phyloP scores from a whole-genome alignment of 352 stramenopile genomes.

The Phytophthora quininea region DNA sequence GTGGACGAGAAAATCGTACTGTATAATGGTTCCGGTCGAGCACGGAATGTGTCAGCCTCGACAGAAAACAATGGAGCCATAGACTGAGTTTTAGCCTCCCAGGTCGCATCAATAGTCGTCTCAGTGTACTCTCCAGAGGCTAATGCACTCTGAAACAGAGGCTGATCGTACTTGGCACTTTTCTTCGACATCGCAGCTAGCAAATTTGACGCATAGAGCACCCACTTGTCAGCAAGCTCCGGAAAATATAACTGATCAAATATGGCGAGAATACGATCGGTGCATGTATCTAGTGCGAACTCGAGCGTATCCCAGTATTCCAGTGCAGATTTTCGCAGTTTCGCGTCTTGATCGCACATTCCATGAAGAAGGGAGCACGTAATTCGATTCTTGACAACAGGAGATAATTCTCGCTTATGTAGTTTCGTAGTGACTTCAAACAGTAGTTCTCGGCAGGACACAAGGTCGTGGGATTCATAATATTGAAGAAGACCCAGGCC shows the following conservation, averaged over 20 bases:
- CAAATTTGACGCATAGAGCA: slow-evolving; percentile 71
- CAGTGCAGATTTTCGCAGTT: slow-evolving; percentile 43
- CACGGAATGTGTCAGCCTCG: slow-evolving; percentile 58
- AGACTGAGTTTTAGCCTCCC: slow-evolving; percentile 67
- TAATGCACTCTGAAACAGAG: slow-evolving; percentile 63
- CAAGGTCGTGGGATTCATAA: slow-evolving; percentile 45
- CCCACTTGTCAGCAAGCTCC: slow-evolving; percentile 63
- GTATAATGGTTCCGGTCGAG: slow-evolving; percentile 5
- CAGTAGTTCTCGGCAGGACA: slow-evolving; percentile 42
- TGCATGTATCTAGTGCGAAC: slow-evolving; percentile 38
- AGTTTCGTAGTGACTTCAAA: slow-evolving; percentile 50
- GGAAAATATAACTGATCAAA: slow-evolving; percentile 54
- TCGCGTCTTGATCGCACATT: slow-evolving; percentile 54
- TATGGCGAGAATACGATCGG: slow-evolving; percentile 53
- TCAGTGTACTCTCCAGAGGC: slow-evolving; percentile 52
- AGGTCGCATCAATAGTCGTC: slow-evolving; percentile 65
- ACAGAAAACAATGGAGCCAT: slow-evolving; percentile 84
- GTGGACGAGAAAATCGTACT: slow-evolving; percentile 5
- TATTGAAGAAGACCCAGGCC: slow-evolving; percentile 49
- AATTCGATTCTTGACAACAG: slow-evolving; percentile 27
- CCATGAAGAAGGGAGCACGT: slow-evolving; percentile 48
- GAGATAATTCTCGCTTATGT: slow-evolving; percentile 31
- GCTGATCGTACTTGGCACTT: slow-evolving; percentile 30
- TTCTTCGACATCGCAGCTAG: slow-evolving; percentile 46
- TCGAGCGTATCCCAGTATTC: slow-evolving; percentile 57